phyloP scores from a whole-genome alignment of 306 rosid species.

The Canavalia gladiata region DNA sequence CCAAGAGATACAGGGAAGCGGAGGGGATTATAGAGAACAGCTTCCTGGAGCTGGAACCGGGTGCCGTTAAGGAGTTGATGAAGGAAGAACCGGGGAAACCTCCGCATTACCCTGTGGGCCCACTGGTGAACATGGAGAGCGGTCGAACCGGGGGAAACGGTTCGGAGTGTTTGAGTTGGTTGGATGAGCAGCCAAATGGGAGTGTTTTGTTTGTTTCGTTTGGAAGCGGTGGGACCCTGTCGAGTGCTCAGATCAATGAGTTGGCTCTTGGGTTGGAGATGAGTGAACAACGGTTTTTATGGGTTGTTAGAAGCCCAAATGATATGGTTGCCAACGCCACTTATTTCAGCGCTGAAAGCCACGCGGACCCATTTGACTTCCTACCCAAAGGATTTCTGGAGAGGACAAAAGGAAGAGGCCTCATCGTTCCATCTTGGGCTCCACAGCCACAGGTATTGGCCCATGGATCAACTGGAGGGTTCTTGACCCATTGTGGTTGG shows the following conservation, averaged over 20 bases:
- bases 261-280: constrained; percentile 62
- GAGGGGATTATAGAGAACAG: constrained; percentile 69
- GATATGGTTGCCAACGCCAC: constrained; percentile 45
- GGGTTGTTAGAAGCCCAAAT: constrained; percentile 65
- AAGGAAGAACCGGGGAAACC: constrained; percentile 54
- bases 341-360: constrained; percentile 56
- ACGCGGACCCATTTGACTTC: constrained; percentile 50
- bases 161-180: constrained; percentile 62
- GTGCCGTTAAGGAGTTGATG: constrained; percentile 48
- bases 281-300: constrained; percentile 63
- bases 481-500: constrained; percentile 90
- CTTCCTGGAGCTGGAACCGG: constrained; percentile 74
- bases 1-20: constrained; percentile 58
- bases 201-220: constrained; percentile 64
- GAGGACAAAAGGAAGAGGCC: constrained; percentile 60
- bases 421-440: constrained; percentile 72
- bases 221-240: constrained; percentile 72
- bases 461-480: constrained; percentile 75
- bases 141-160: background rate
- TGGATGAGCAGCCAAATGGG: constrained; percentile 66
- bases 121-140: constrained; percentile 34
- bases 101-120: constrained; percentile 72
- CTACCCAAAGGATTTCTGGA: constrained; percentile 71
- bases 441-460: constrained; percentile 72
- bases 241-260: constrained; percentile 49